These are phyloP conservation scores for Didymella glomerata DNA, from an alignment of 2,329 filamentous ascomycete genomes.

Conservation along the genomic window DNA sequence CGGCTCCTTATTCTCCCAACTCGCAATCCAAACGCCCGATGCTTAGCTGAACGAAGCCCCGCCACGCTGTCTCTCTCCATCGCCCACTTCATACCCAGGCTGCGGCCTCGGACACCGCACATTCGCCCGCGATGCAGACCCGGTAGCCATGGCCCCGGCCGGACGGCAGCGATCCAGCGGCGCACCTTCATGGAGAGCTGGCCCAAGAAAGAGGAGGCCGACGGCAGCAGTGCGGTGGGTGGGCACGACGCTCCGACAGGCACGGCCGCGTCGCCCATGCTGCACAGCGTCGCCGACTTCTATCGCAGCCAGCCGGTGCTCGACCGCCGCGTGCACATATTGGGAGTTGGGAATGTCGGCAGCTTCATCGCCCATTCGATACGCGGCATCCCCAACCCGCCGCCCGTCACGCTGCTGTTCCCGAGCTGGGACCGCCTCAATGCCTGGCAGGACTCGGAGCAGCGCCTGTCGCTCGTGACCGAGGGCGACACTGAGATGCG, in stretches of 20 bases:
- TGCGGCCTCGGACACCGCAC: conserved; percentile 58
- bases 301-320: conserved; percentile 42
- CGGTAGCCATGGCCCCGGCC: conserved; percentile 54
- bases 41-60: not conserved
- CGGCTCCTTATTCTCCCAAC: too few relatives aligned
- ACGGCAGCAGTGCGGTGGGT: not conserved
- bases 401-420: conserved; percentile 82
- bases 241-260: conserved; percentile 1
- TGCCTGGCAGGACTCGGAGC: conserved; percentile 57
- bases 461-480: conserved; percentile 58
- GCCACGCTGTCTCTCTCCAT: conserved; percentile 57
- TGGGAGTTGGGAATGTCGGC: conserved; percentile 84
- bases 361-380: conserved; percentile 79
- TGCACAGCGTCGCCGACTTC: conserved; percentile 39
- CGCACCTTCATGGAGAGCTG: conserved; percentile 33
- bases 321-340: conserved; percentile 63
- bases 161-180: conserved; percentile 52
- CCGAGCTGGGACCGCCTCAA: conserved; percentile 61
- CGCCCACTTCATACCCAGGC: conserved; percentile 53
- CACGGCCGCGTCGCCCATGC: not conserved
- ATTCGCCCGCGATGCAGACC: conserved; percentile 48
- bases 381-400: conserved; percentile 66
- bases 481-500: conserved; percentile 52
- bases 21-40: not conserved
- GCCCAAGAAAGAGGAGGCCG: conserved; percentile 29